Evolutionary conservation across 2,329 filamentous ascomycete species (phyloP).

Genomic region (Colletotrichum liriopes): DNA sequence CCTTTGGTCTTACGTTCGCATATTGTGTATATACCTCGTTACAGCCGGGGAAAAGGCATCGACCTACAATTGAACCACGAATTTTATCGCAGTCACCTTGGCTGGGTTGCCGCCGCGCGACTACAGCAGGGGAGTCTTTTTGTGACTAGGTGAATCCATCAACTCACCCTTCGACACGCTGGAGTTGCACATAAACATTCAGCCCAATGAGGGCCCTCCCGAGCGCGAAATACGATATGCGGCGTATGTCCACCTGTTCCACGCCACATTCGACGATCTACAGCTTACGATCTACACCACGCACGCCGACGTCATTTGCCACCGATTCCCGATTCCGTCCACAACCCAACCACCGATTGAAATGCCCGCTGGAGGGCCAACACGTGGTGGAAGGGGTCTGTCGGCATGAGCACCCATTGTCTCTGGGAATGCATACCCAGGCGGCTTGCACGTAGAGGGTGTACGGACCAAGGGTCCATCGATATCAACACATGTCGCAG

Average conservation of each 20-base stretch:
- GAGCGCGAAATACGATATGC: neutral
- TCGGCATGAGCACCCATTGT: neutral
- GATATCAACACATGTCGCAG: neutral
- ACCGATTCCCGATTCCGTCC: constrained; percentile 18
- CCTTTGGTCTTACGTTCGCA: constrained; percentile 27
- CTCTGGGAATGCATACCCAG: neutral
- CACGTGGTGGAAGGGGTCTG: neutral
- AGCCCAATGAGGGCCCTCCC: neutral
- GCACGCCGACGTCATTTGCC: constrained; percentile 39
- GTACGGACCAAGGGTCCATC: neutral
- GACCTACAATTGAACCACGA: constrained; percentile 33
- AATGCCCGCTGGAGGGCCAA: neutral
- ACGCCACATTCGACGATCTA: constrained; percentile 25
- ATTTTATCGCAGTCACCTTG: constrained; percentile 14
- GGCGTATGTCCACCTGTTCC: neutral
- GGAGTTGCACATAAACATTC: no score
- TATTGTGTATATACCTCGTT: constrained; percentile 32
- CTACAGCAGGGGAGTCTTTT: neutral
- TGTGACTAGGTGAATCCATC: neutral
- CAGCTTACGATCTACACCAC: constrained; percentile 5
- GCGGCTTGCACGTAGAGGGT: neutral
- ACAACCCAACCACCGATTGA: neutral
- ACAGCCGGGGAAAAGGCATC: constrained; percentile 10
- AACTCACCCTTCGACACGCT: no score
- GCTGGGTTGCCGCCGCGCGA: constrained; percentile 1